Percentiles rank a stretch among this genome's conserved stretches.
These are phyloP conservation scores for Grosmannia serpens DNA, from an alignment of 2,329 filamentous ascomycete species.

Conservation along the genomic window DNA sequence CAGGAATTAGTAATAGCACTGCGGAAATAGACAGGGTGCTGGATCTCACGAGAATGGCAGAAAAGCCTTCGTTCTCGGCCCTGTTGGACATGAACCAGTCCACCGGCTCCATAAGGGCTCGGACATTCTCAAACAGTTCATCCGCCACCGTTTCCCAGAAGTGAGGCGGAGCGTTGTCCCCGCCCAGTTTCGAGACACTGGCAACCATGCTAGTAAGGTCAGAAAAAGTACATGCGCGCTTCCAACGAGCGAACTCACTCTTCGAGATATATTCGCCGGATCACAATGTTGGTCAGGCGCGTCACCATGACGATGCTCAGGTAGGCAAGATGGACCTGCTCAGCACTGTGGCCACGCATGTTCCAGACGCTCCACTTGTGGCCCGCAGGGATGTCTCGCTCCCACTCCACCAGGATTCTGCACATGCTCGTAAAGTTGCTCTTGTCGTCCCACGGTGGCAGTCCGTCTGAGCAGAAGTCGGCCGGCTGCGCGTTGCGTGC, in stretches of 20 bases:
- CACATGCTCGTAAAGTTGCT: slow-evolving; percentile 11
- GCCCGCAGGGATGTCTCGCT: slow-evolving; percentile 15
- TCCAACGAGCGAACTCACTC: background rate
- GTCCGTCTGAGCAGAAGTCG: slow-evolving; percentile 11
- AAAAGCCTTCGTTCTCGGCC: slow-evolving; percentile 4
- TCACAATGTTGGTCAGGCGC: slow-evolving; percentile 21
- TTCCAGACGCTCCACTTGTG: slow-evolving; percentile 23
- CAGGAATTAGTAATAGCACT: background rate
- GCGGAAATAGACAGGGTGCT: background rate
- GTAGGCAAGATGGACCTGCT: slow-evolving; percentile 22
- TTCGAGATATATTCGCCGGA: slow-evolving; percentile 8
- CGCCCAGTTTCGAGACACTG: background rate
- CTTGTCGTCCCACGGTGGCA: slow-evolving; percentile 12
- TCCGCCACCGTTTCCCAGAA: slow-evolving; percentile 1
- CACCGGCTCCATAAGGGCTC: slow-evolving; percentile 1
- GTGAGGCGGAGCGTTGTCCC: background rate
- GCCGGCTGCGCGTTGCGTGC: slow-evolving; percentile 11
- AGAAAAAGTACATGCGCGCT: background rate
- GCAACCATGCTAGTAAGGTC: background rate
- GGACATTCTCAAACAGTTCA: slow-evolving; percentile 3
- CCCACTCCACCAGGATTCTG: slow-evolving; percentile 15
- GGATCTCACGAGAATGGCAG: background rate
- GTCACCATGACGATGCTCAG: slow-evolving; percentile 20
- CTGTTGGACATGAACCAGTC: slow-evolving; percentile 6
- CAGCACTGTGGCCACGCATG: slow-evolving; percentile 21